A percentile compares a stretch with the other conserved stretches of the same genome.
phyloP scores from a whole-genome alignment of 306 rosid species.

The Cicer cuneatum region DNA sequence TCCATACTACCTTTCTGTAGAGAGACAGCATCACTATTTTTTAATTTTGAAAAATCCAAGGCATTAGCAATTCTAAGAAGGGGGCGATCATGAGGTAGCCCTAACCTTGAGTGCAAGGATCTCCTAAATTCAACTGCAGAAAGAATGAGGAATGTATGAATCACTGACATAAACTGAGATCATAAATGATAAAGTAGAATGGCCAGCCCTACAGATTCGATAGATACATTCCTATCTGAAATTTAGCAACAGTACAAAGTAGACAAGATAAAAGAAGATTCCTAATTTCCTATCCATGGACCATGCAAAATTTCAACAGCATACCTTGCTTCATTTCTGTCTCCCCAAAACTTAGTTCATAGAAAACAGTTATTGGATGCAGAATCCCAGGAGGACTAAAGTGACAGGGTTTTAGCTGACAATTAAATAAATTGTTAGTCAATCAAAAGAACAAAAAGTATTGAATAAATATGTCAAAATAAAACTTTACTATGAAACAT shows the following conservation, averaged over 20 bases:
- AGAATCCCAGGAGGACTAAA: slow-evolving; percentile 82
- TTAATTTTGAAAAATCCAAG: slow-evolving; percentile 62
- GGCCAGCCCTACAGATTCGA: slow-evolving; percentile 9
- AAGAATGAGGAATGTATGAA: slow-evolving; percentile 38
- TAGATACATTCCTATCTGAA: slow-evolving; percentile 23
- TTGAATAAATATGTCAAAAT: not conserved
- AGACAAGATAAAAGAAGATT: slow-evolving; percentile 32
- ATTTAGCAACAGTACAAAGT: slow-evolving; percentile 7
- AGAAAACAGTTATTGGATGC: slow-evolving; percentile 79
- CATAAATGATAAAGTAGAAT: slow-evolving; percentile 14
- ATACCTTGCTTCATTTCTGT: slow-evolving; percentile 96
- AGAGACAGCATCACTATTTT: slow-evolving; percentile 48
- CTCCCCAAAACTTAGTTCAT: slow-evolving; percentile 92
- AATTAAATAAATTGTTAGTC: slow-evolving; percentile 44
- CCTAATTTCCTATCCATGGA: slow-evolving; percentile 17
- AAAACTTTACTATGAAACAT: slow-evolving; percentile 25
- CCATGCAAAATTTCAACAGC: slow-evolving; percentile 38
- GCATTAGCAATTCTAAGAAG: slow-evolving; percentile 89
- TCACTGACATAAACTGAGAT: slow-evolving; percentile 24
- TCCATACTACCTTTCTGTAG: slow-evolving; percentile 65
- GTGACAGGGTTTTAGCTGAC: slow-evolving; percentile 80
- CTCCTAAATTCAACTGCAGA: slow-evolving; percentile 86
- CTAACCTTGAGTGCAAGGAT: slow-evolving; percentile 82
- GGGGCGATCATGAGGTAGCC: slow-evolving; percentile 90
- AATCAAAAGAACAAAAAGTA: slow-evolving; percentile 22